phyloP scores from a whole-genome alignment of 345 rosid species.

The Citrus cavaleriei region DNA sequence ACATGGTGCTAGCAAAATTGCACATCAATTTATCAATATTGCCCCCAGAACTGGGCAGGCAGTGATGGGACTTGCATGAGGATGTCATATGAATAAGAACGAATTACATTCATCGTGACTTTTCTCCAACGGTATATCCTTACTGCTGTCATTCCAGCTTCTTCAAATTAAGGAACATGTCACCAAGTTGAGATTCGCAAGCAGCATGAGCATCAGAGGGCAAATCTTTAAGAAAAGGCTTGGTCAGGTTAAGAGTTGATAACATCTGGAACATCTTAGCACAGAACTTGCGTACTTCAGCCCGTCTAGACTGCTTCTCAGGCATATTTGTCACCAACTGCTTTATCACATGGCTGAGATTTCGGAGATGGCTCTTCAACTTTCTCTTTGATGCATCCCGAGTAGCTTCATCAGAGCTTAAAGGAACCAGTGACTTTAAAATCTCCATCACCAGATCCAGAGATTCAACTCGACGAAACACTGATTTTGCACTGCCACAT shows the following conservation, averaged over 20 bases:
- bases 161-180: conserved; percentile 53
- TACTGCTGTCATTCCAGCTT: conserved; percentile 17
- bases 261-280: conserved; percentile 56
- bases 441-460: conserved; percentile 74
- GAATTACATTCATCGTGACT: not conserved
- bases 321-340: conserved; percentile 64
- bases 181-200: conserved; percentile 65
- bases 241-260: conserved; percentile 42
- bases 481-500: conserved; percentile 52
- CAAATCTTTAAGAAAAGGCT: conserved; percentile 56
- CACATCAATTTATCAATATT: not conserved
- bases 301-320: conserved; percentile 56
- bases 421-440: conserved; percentile 46
- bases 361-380: conserved; percentile 46
- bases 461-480: conserved; percentile 74
- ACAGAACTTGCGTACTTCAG: conserved; percentile 70
- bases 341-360: conserved; percentile 49
- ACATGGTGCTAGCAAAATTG: not conserved
- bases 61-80: not conserved
- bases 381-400: conserved; percentile 46
- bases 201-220: conserved; percentile 50
- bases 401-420: conserved; percentile 28
- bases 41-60: not conserved
- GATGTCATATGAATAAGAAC: not conserved
- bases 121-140: not conserved